Percentiles rank a stretch among this genome's conserved stretches.
Conservation (phyloP, 768 basidiomycete species). For the Rhizopogon sp. region DNA sequence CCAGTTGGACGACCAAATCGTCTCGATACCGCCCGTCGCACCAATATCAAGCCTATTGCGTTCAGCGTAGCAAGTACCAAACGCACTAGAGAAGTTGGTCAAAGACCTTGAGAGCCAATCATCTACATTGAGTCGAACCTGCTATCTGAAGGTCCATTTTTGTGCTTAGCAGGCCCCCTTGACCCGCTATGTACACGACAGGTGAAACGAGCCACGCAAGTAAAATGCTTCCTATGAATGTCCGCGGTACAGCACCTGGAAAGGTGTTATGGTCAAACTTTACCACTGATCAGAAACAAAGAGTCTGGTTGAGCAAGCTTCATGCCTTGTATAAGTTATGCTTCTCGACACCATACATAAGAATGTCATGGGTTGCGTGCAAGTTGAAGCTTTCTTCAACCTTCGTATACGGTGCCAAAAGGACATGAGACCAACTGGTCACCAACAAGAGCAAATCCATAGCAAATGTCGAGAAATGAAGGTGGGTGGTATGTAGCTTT, state of each 20-base stretch:
- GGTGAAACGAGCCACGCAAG: slow-evolving; percentile 58
- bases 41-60: slow-evolving; percentile 52
- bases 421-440: slow-evolving; percentile 60
- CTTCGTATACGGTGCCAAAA: slow-evolving; percentile 86
- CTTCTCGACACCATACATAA: slow-evolving; percentile 62
- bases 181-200: slow-evolving; percentile 35
- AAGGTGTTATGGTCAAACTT: slow-evolving; percentile 92
- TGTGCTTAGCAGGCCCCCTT: slow-evolving; percentile 37
- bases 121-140: slow-evolving; percentile 37
- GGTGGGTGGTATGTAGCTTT: not conserved
- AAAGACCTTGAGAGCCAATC: not conserved
- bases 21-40: slow-evolving; percentile 55
- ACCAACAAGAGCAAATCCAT: slow-evolving; percentile 49
- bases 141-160: slow-evolving; percentile 71
- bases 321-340: slow-evolving; percentile 33
- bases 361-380: slow-evolving; percentile 84
- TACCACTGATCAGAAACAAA: slow-evolving; percentile 3
- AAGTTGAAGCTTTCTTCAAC: slow-evolving; percentile 98
- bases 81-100: slow-evolving; percentile 48
- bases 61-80: slow-evolving; percentile 66
- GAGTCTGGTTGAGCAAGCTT: not conserved
- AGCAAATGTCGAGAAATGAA: slow-evolving; percentile 6
- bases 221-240: slow-evolving; percentile 74
- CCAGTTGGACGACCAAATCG: slow-evolving; percentile 62
- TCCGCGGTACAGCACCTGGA: slow-evolving; percentile 85